Percentiles rank a stretch among this genome's conserved stretches.
These are phyloP conservation scores for Syzygium aromaticum DNA, from an alignment of 345 rosid species.

Conservation along the genomic window DNA sequence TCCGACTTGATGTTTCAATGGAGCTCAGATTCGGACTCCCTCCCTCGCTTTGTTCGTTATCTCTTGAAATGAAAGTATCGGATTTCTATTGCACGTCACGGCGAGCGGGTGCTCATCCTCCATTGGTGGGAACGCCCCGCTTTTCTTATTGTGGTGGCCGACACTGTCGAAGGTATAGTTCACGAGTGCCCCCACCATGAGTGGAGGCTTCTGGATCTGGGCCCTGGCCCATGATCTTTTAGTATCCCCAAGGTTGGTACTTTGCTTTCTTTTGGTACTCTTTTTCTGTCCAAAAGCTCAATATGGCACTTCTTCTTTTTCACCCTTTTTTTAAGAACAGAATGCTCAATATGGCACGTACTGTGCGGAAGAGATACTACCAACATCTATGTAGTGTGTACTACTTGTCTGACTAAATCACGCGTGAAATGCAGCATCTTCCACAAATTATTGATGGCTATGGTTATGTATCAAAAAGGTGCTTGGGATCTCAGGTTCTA, in stretches of 20 bases:
- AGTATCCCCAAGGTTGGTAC: background rate
- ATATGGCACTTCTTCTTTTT: background rate
- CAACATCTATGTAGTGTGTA: background rate
- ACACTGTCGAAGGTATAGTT: background rate
- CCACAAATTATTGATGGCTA: background rate
- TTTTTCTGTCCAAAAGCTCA: background rate
- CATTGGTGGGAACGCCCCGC: background rate
- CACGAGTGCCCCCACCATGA: background rate
- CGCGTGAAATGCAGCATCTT: background rate
- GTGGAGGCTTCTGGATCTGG: background rate
- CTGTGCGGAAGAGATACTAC: background rate
- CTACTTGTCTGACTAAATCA: background rate
- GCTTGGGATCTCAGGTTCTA: background rate
- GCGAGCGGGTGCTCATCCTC: background rate
- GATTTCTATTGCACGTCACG: rapidly evolving
- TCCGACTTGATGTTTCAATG: background rate
- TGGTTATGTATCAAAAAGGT: background rate
- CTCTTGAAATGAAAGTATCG: background rate
- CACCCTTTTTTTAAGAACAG: background rate
- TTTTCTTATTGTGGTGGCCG: background rate
- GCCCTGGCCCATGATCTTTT: background rate
- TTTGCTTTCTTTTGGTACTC: background rate
- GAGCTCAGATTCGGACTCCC: background rate
- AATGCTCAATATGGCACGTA: background rate
- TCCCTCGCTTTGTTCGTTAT: background rate